Base-by-base conservation (phyloP, 176 grass and related monocot genomes). In the Panicum miliaceum region DNA sequence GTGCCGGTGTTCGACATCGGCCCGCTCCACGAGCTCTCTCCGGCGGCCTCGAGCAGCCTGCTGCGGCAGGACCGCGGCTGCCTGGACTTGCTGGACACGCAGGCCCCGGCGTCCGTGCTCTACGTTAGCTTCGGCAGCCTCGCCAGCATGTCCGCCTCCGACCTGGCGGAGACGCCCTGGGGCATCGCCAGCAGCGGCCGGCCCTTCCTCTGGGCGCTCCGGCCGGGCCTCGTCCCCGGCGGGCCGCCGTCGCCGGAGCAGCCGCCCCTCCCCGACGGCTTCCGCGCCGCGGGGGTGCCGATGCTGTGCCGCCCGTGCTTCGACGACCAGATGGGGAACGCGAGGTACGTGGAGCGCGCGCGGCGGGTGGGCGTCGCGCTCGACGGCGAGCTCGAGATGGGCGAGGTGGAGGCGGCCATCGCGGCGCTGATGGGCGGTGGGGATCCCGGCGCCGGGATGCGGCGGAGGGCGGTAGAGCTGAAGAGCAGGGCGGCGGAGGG, bases 91-190 rank as follows among this genome's bases (percentile, higher is more conserved):
- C 69, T 91, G 7, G 75, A 87, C 27, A 15, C 50, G 6, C 76
- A 81, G 18, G 22, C 63, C 2, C 19, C 46, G 7, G 57, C 22
- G 61, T 84, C 85, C 9, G 85, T 91, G 12, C 23, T 91, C 29
- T 87, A 91, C 68, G 42, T 87, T 13, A 84, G 85, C 69, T 84
- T 91, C 32, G 84, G 81, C 22, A 91, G 84, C 81, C 19, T 87
- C 10, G 62, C 81, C 15, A 51, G 5, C 73, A 45, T 90, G 74
- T 68, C 59, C 23, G 13, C 54, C 27, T 16, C 9, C 8, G 89
- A 84, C 10, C 76, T 90, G 15, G 47, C 11, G 6, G 84, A 90
- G 3, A 38, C 36, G 0, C 72, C 65, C 1, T 78, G 74, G 83
- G 80, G 84, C 23, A 4, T 90, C 7, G 79, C 79, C 59, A 69